A percentile compares a stretch with the other conserved stretches of the same genome.
Conservation (phyloP, 2,329 filamentous ascomycete species). For the Penicillium sp. region DNA sequence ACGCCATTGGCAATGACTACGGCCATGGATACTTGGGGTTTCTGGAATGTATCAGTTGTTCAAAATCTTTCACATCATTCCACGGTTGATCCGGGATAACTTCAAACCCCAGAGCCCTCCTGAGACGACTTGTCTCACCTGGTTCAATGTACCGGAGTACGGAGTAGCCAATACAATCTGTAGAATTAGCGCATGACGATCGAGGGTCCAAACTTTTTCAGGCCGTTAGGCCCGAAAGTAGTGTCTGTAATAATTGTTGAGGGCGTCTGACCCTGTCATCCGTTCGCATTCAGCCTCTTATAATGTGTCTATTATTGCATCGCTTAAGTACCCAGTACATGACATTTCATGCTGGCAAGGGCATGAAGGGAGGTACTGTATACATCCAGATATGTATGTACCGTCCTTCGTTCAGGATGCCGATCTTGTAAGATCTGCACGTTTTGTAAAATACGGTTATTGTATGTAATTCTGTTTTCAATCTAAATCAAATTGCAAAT, state of each 20-base stretch:
- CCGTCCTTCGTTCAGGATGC: neutral
- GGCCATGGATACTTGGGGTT: neutral
- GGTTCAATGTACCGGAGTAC: neutral
- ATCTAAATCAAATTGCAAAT: neutral
- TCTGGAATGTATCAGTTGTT: neutral
- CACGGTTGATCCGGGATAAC: neutral
- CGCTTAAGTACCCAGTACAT: neutral
- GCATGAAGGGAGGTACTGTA: neutral
- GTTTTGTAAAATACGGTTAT: neutral
- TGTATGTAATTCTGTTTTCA: neutral
- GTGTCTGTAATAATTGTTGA: neutral
- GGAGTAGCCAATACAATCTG: neutral
- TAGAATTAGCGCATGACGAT: conserved; percentile 8
- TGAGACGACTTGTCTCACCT: neutral
- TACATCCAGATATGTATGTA: neutral
- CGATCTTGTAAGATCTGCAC: neutral
- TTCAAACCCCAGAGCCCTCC: neutral
- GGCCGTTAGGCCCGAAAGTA: neutral
- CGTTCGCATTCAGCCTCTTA: neutral
- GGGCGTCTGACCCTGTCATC: neutral
- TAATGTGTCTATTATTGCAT: neutral
- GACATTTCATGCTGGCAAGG: neutral
- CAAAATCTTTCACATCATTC: neutral
- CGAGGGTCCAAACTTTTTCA: conserved; percentile 4
- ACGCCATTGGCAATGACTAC: neutral